Evolutionary conservation across 2,329 filamentous ascomycete genomes (phyloP), one percentile per base, ranked within the genome.

Genomic region (Alternaria viburni): DNA sequence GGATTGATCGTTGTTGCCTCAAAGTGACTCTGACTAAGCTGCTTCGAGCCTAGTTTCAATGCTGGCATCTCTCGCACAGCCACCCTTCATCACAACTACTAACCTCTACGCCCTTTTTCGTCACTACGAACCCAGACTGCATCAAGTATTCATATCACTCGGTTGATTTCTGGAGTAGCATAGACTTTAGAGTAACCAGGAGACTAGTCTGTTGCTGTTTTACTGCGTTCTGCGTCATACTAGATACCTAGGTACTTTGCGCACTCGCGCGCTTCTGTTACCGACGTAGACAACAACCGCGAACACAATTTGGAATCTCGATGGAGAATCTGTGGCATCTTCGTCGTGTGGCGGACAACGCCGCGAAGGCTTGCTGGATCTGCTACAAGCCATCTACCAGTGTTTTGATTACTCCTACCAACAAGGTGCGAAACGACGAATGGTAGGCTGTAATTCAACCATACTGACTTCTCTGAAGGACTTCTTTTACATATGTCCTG

Each of bases 361-460:
- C 91, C 1, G 87, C 92, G 12, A 97, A 92, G 81, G 86, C 92
- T 54, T 99, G 96, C 81, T 91, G 93, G 80, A 89, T 98, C 67
- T 98, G 96, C 85, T 96, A 91, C 84, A 97, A 96, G 81, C 91
- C 92, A 9, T 93, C 90, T 62, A 89, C 90, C 7, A 96, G 91
- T 69, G 95, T 98, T 17, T 84, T 99, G 58, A 92, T 97, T 70
- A 96, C 93, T 9, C 88, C 92, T 0, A 93, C 96, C 74, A 94
- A 93, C 74, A 96, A 95, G 88, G 94, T 96, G 82, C 71, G 52
- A 36, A 56, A 57, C 17, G 12, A 15, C 26, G 32, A 6, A n/a
- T 32, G 25, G 2, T 19, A 43, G 30, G 10, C 30, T 19, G 19
- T 17, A 25, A 36, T 3, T 25, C 6, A 41, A 5, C 19, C 25